These are phyloP conservation scores for Kodamaea ohmeri DNA, from an alignment of 1,139 yeast species.

Conservation along the genomic window DNA sequence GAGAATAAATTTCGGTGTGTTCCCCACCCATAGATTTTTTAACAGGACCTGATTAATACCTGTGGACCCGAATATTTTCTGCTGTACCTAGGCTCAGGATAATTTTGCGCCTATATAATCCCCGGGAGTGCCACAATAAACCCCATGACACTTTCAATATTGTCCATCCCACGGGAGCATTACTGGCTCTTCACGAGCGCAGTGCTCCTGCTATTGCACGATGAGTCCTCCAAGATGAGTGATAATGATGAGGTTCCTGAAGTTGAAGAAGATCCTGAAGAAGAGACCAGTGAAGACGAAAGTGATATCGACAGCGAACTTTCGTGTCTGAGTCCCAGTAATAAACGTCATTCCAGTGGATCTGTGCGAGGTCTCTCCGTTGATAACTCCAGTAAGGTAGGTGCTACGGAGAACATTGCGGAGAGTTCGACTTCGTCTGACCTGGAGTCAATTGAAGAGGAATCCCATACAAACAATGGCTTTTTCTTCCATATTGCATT, in stretches of 20 bases:
- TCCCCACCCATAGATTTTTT: no score
- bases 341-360: constrained; percentile 12
- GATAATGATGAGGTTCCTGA: constrained; percentile 7
- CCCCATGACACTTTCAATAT: constrained; percentile 37
- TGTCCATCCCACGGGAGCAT: constrained; percentile 47
- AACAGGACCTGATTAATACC: no score
- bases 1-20: constrained; percentile 5
- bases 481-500: constrained; percentile 53
- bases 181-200: constrained; percentile 53
- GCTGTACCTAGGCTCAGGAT: no score
- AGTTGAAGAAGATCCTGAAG: constrained; percentile 16
- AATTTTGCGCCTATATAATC: constrained; percentile 1
- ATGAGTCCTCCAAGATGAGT: constrained; percentile 15
- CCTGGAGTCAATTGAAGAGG: constrained; percentile 8
- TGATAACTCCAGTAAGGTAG: constrained; percentile 22
- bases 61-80: constrained; percentile 2
- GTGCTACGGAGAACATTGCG: constrained; percentile 2
- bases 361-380: constrained; percentile 11
- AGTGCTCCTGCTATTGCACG: constrained; percentile 37
- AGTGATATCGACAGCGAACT: constrained; percentile 9
- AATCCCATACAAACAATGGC: constrained; percentile 24
- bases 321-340: constrained; percentile 5
- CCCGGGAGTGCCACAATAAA: constrained; percentile 4
- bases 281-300: constrained; percentile 12
- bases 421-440: constrained; percentile 4